Base-by-base conservation (phyloP, 2,329 filamentous ascomycete genomes). In the Nectriaceae sp. region DNA sequence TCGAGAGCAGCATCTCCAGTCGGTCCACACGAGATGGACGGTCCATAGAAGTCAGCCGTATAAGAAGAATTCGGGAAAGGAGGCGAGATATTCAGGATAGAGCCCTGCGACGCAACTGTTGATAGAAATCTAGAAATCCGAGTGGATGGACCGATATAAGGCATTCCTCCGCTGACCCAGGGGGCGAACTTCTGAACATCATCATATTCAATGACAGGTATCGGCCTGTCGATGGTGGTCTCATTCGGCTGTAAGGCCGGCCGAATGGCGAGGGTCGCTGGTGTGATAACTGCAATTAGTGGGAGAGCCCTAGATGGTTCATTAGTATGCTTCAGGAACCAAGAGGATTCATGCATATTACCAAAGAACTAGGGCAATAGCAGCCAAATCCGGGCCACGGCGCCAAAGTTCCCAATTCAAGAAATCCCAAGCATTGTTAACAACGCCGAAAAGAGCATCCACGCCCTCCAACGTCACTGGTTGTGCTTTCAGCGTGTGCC, bases 31-130 rank as follows among this genome's bases (percentile, higher is more conserved):
- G 39, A 47, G 0, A 55, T 21, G 1, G 38, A 26, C 8, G 50
- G 52, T 1, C 50, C 52, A 1, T 47, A 26, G 5, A 48, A 48
- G 1, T 51, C 15, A 2, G 47, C 4, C 1, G 35, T 8, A 2
- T 55, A 54, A 4, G 51, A 54, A 0, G 47, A 51, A 3, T 54
- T 55, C 0, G 52, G 44, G 4, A 43, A 55, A 0, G 52, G 52
- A 4, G 52, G 51, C 2, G 39, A 10, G 1, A 55, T 35, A 3
- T 22, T 36, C 0, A 42, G n/a, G 4, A 54, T 51, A 0, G 21
- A 26, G 1, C 48, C 31, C 1, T 21, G 4, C 2, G 50, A 40
- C 20, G 41, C 24, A 0, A 50, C 47, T 10, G 44, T 26, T 10
- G 40, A 21, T 4, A 42, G 15, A 0, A 42, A 2, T 5, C 38